Evolutionary conservation across 495 filamentous ascomycete genomes (phyloP), one percentile per base, ranked within the genome.

Genomic region (Hypoxylon intermedium): DNA sequence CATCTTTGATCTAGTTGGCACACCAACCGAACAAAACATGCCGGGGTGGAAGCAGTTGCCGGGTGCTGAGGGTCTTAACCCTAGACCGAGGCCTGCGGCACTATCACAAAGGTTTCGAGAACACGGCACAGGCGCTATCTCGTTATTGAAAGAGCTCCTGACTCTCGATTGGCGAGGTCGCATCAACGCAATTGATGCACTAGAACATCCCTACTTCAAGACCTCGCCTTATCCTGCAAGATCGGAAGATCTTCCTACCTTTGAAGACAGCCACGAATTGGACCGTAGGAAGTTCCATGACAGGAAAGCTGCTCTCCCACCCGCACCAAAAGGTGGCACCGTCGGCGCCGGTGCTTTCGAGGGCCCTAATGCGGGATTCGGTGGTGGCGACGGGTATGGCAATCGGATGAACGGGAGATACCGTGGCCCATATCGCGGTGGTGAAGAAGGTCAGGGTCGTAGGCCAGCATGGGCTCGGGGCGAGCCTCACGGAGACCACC

Each of bases 201-300:
- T 98, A 12, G 82, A 93, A 60, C 94, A 99, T 71, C 88, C 90
- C 6, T 99, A 97, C 72, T 99, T 99, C 73, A 83, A 80, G 36
- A 87, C 78, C 13, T 72, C 81, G 2, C 95, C 94, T 15, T 79
- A 85, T n/a, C 95, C 94, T 7, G 86, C 92, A 13, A 81, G 79
- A 46, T 88, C 93, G 3, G 84, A 86, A 55, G 93, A 98, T 28
- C 75, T 99, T 16, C 94, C 94, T 16, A 82, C 77, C 13, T 98
- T 95, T 62, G 89, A 94, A 60, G 95, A 98, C 60, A 96, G 91
- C 13, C 94, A 99, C 75, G 94, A 99, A 74, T 78, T 98, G 16
- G 94, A 99, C 67, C 86, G 94, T 28, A 84, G 92, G 53, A 93
- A 91, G 70, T 90, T 92, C 67, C 88, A 93, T 57, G 85, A 88